Evolutionary conservation across 2,329 filamentous ascomycete genomes (phyloP), one percentile per base, ranked within the genome.

Genomic region (Thyridium curvatum): DNA sequence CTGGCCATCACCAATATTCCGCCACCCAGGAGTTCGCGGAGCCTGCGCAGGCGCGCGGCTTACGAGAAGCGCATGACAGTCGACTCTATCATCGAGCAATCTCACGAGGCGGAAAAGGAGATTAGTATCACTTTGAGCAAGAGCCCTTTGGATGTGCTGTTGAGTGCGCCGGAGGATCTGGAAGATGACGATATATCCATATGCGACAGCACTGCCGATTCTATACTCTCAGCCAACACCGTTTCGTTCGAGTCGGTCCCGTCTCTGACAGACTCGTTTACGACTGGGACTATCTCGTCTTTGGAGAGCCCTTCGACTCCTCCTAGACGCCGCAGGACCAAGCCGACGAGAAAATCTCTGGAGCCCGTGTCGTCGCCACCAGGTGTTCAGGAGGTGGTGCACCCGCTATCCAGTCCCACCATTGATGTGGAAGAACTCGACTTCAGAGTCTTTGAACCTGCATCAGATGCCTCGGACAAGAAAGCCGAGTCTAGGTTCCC

Each of bases 1-100:
- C 62, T 83, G 28, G 79, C 79, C 26, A 65, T 79, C 38, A 83
- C 79, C 21, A 72, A 68, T 44, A 83, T 83, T 36, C 79, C 75
- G 47, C 57, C 70, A 36, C 58, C 67, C 47, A 68, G 60, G 39
- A 54, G 59, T 18, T 55, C 60, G 35, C 59, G 61, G 29, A 62
- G 39, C 8, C 35, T 52, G 32, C 54, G 55, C 16, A 54, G 55
- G 30, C 52, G 47, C 35, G 18, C 45, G 39, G 26, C 44, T 44
- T 33, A 41, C 43, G 48, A 57, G 39, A 58, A 56, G 47, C 54
- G 62, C 36, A 65, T 80, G 60, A 77, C 74, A 0, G 69, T 79
- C 10, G 72, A 77, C 41, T 72, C 72, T 7, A 70, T 79, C 36
- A 66, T 79, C 12, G 65, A 68, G 46, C 66, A 70, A 37, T 71